A percentile compares a stretch with the other conserved stretches of the same genome.
Evolutionary conservation across 345 rosid species (phyloP).

Genomic region (Gossypium raimondii): DNA sequence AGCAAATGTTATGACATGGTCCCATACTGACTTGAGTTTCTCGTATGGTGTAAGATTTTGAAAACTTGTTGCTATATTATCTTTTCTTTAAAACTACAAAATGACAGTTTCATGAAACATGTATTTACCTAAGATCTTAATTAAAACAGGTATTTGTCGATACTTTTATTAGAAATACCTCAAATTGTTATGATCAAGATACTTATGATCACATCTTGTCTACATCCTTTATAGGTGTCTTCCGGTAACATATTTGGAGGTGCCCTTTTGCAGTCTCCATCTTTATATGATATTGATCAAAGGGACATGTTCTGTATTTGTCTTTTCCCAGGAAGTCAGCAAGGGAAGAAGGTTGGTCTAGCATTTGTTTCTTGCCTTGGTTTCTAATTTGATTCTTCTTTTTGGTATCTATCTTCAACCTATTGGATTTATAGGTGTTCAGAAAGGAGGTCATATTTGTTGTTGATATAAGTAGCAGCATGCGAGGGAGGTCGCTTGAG

Average conservation of each 20-base stretch:
- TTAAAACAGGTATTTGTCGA: slow-evolving; percentile 13
- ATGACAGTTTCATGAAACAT: background rate
- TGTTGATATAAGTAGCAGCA: slow-evolving; percentile 89
- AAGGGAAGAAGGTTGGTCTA: slow-evolving; percentile 48
- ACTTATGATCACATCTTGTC: slow-evolving; percentile 4
- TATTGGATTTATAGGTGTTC: slow-evolving; percentile 49
- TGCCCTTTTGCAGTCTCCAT: slow-evolving; percentile 74
- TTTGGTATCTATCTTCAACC: slow-evolving; percentile 19
- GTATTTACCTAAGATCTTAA: background rate
- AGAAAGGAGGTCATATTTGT: slow-evolving; percentile 73
- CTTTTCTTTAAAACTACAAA: background rate
- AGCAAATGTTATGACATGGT: slow-evolving; percentile 84
- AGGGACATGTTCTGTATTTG: slow-evolving; percentile 70
- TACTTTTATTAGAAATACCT: slow-evolving; percentile 5
- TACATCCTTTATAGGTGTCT: slow-evolving; percentile 42
- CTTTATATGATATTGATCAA: slow-evolving; percentile 67
- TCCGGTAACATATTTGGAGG: slow-evolving; percentile 58
- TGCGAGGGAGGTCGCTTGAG: slow-evolving; percentile 73
- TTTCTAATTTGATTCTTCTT: slow-evolving; percentile 13
- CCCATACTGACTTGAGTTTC: slow-evolving; percentile 58
- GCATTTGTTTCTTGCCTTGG: background rate
- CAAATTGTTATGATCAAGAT: background rate
- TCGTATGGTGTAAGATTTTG: slow-evolving; percentile 58
- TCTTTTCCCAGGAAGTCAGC: slow-evolving; percentile 68
- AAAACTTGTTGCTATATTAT: background rate